Evolutionary conservation across 306 rosid species (phyloP).

Genomic region (Sechiopsis laciniata): DNA sequence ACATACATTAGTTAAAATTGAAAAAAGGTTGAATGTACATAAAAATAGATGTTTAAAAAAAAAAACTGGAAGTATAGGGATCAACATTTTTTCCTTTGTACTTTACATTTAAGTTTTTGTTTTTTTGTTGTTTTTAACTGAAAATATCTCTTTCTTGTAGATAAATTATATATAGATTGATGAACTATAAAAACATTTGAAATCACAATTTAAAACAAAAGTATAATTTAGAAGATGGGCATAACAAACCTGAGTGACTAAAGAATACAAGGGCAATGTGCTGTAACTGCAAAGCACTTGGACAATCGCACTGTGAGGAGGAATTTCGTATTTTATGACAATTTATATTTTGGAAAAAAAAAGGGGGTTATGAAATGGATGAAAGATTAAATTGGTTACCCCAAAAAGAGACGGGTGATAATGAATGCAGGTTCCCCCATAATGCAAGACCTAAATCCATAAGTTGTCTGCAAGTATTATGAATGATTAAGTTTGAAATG

Average conservation of each 20-base stretch:
- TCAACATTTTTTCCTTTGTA: no score
- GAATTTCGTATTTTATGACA: neutral
- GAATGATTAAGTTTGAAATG: no score
- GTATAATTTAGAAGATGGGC: neutral
- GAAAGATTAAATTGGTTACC: slow-evolving; percentile 37
- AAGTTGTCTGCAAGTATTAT: slow-evolving; percentile 47
- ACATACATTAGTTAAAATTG: no score
- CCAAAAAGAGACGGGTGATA: slow-evolving; percentile 70
- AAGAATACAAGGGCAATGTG: slow-evolving; percentile 68
- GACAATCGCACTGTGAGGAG: slow-evolving; percentile 53
- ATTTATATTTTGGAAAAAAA: neutral
- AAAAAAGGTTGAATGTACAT: no score
- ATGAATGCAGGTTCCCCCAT: slow-evolving; percentile 62
- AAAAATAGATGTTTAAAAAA: no score
- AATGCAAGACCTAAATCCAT: slow-evolving; percentile 78
- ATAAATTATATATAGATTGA: no score
- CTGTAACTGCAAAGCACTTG: slow-evolving; percentile 92
- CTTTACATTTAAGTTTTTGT: no score
- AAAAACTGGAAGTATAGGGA: no score
- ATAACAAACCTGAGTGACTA: slow-evolving; percentile 66
- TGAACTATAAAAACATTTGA: neutral
- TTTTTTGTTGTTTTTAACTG: no score
- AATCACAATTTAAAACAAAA: neutral
- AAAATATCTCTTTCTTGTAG: no score
- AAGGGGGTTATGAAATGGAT: neutral